Base-by-base conservation (phyloP, 2,329 filamentous ascomycete species). In the Cylindrodendrum hubeiense region DNA sequence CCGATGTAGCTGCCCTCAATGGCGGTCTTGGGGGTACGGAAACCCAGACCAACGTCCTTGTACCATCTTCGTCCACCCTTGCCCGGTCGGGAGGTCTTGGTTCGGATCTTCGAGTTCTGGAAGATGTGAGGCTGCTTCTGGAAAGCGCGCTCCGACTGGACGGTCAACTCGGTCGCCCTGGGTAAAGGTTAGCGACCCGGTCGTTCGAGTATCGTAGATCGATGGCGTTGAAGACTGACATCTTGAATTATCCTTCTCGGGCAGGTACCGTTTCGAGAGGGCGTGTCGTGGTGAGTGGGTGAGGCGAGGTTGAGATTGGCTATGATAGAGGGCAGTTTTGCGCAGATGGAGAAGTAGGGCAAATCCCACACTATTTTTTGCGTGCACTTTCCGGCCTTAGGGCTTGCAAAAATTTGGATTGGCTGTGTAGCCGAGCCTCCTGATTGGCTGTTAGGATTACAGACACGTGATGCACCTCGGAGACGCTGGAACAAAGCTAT, bases 121-220 rank as follows among this genome's bases (percentile, higher is more conserved):
- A 98, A 99, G 90, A 99, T 97, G 87, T 99, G 96, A 85, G 96
- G 96, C 91, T 99, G 95, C 92, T 99, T 99, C 88, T 98, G 96
- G 93, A 93, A 99, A 90, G 96, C 96, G 89, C 96, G 95, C 92
- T 99, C 96, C 84, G 94, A 97, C 92, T 99, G 96, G 86, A 99
- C 96, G 85, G 94, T 97, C 88, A 98, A 90, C 90, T 97, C 94
- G 90, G 94, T 97, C 84, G 94, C 94, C 94, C 97, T 97, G 85
- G 83, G 90, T 67, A 69, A 76, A 74, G 70, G 77, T 80, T 74
- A 80, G 78, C 71, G 71, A 71, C 64, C 56, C 60, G 66, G 63
- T 69, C 68, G 63, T 67, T 65, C 63, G 54, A 51, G 33, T 52
- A 50, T 66, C 67, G 66, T 60, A 30, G 39, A 51, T 66, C 60